Evolutionary conservation across 495 filamentous ascomycete genomes (phyloP), one percentile per base, ranked within the genome.

Genomic region (Chaetomium fimeti): DNA sequence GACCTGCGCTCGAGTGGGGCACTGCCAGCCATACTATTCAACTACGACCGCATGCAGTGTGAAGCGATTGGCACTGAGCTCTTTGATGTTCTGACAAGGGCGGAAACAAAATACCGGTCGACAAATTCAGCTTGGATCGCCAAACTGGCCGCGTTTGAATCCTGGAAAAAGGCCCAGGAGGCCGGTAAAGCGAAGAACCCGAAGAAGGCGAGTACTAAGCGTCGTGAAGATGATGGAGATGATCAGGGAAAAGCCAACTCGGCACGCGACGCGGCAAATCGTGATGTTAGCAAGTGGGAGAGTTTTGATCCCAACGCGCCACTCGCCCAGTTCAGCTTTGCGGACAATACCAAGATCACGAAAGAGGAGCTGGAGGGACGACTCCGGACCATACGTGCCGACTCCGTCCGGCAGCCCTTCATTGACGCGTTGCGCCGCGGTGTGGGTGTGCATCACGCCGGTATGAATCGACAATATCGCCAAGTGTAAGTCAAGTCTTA

Each of bases 401-500:
- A 82, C 25, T 70, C 76, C 3, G 72, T 88, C 20, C 67, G 69
- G 9, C 61, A 75, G 42, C 77, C 79, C 65, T 72, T 90, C 25
- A 76, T 87, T 32, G 72, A 80, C 5, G 84, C 82, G 1, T 70
- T 93, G 29, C 75, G 75, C 51, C 75, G 89, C 57, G 90, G 90
- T 8, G 81, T 92, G 57, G 90, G 88, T 22, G 80, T 92, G 29
- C 90, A 93, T 76, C 90, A 93, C 70, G 78, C 89, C 29, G 89
- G 90, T 68, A 84, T 92, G 85, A 91, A 91, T 69, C 78, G 89
- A 54, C 83, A 85, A 60, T 92, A 91, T 69, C 83, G 90, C 53
- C 87, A 91, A 66, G 74, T 83, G 49, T 52, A 52, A 1, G 49
- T 52, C 49, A 24, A 11, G 49, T 28, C 24, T 28, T 47, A 57